phyloP scores from a whole-genome alignment of 2,329 filamentous ascomycete species.

The Meredithiella fracta region DNA sequence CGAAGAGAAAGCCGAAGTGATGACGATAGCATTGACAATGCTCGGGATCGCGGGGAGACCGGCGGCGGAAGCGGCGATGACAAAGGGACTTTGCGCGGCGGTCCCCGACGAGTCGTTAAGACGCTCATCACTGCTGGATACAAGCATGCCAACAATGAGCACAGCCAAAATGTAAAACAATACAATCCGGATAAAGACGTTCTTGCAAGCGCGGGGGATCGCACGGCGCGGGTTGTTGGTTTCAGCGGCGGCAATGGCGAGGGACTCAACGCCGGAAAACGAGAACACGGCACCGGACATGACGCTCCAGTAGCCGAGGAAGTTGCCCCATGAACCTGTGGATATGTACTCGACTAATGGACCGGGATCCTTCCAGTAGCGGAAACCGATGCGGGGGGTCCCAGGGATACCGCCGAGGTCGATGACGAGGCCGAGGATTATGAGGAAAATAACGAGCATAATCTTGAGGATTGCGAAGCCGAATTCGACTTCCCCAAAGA shows the following conservation, averaged over 20 bases:
- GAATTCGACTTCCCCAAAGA: constrained; percentile 44
- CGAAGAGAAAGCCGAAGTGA: constrained; percentile 37
- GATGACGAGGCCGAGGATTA: constrained; percentile 45
- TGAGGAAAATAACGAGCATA: constrained; percentile 43
- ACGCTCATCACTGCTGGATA: constrained; percentile 35
- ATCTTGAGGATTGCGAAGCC: constrained; percentile 39
- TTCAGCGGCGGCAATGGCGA: constrained; percentile 46
- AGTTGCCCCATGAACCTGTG: constrained; percentile 40
- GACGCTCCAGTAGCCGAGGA: constrained; percentile 49
- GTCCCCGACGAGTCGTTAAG: constrained; percentile 24
- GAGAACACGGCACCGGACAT: constrained; percentile 49
- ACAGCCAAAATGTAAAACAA: constrained; percentile 49
- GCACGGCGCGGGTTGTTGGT: constrained; percentile 37
- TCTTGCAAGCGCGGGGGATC: constrained; percentile 38
- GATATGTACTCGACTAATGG: constrained; percentile 51
- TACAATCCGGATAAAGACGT: constrained; percentile 41
- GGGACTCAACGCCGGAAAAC: constrained; percentile 47
- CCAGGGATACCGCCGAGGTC: constrained; percentile 45
- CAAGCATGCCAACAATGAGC: constrained; percentile 53
- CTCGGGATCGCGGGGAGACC: constrained; percentile 51
- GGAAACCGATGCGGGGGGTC: constrained; percentile 43
- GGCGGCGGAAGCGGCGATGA: constrained; percentile 54
- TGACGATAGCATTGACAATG: constrained; percentile 61
- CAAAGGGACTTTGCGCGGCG: constrained; percentile 43
- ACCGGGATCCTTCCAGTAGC: constrained; percentile 53